phyloP scores from a whole-genome alignment of 305 asterid genomes.

The Rubia peregrina region DNA sequence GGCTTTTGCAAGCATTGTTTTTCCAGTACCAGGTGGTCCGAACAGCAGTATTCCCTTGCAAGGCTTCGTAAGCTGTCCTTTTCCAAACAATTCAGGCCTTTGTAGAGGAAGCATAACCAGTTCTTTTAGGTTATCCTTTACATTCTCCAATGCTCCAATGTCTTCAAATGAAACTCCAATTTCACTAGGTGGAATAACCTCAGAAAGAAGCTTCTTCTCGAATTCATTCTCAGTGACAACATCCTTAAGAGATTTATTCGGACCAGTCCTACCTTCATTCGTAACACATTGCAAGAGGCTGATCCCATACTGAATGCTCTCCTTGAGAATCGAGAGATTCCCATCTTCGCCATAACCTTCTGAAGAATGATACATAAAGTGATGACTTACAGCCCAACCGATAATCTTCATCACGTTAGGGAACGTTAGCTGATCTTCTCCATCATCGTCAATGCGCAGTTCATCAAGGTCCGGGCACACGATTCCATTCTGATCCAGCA shows the following conservation, averaged over 20 bases:
- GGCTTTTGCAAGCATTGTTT: slow-evolving; percentile 95
- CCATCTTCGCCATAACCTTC: slow-evolving; percentile 37
- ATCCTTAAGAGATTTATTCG: slow-evolving; percentile 52
- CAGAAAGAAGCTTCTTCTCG: slow-evolving; percentile 82
- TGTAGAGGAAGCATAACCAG: slow-evolving; percentile 91
- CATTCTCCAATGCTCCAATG: slow-evolving; percentile 83
- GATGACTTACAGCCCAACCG: slow-evolving; percentile 87
- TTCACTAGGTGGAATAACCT: slow-evolving; percentile 83
- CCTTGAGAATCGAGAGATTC: slow-evolving; percentile 23
- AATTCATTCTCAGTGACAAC: slow-evolving; percentile 85
- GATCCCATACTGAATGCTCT: slow-evolving; percentile 34
- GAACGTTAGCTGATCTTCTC: slow-evolving; percentile 29
- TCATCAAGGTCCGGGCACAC: slow-evolving; percentile 66
- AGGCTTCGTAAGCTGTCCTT: slow-evolving; percentile 86
- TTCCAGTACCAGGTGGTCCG: slow-evolving; percentile 94
- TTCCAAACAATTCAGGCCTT: slow-evolving; percentile 81
- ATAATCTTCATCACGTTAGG: slow-evolving; percentile 58
- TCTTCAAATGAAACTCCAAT: slow-evolving; percentile 88
- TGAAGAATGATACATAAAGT: slow-evolving; percentile 54
- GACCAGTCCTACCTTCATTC: slow-evolving; percentile 27
- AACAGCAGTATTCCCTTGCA: slow-evolving; percentile 91
- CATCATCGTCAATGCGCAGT: slow-evolving; percentile 49
- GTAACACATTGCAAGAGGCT: slow-evolving; percentile 27
- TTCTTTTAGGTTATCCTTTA: slow-evolving; percentile 86
- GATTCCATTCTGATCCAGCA: slow-evolving; percentile 48